Evolutionary conservation across 768 basidiomycete species (phyloP), one percentile per base, ranked within the genome.

Genomic region (Pulveroboletus sp.): DNA sequence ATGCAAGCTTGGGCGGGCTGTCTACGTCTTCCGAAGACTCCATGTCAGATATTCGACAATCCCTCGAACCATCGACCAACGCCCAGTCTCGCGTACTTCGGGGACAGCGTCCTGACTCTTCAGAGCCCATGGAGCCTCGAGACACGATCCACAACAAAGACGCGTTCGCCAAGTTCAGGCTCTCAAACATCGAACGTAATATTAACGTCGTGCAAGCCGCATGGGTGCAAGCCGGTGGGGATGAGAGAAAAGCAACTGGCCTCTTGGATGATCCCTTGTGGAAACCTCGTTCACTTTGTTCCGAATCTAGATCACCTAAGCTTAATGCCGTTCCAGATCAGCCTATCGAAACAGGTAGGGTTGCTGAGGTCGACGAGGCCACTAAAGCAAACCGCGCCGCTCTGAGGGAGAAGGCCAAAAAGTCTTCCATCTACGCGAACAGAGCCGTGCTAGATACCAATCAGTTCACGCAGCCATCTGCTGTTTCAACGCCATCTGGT

Each of bases 391-490:
- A 75, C 54, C 76, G 83, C 52, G 79, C 76, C 17, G 82, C 84
- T 31, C 75, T 74, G 50, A 83, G 75, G 62, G 86, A 89, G 69
- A 83, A 87, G 66, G 86, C 83, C 18, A 89, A 86, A 67, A 84
- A 80, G 60, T 90, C 89, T n/a, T 76, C 82, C 65, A 91, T 91
- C 43, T 90, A 90, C 57, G 83, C 84, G 37, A 85, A 84, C 55
- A 78, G 85, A 49, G 66, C 75, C 35, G 68, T 70, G 27, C 69
- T 84, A 32, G 79, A 79, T 48, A 69, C 67, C 43, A 78, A 70
- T 46, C 69, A 70, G 26, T 65, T 76, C 14, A 72, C 77, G 1
- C 75, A 79, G 10, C 48, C 44, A 8, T 45, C 62, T 31, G 33
- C 49, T n/a, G 37, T 55, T 43, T 66, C 72, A 1, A 42, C 51